Base-by-base conservation (phyloP, 371 early-diverging fungal species). In the Blastocladiella emersonii region DNA sequence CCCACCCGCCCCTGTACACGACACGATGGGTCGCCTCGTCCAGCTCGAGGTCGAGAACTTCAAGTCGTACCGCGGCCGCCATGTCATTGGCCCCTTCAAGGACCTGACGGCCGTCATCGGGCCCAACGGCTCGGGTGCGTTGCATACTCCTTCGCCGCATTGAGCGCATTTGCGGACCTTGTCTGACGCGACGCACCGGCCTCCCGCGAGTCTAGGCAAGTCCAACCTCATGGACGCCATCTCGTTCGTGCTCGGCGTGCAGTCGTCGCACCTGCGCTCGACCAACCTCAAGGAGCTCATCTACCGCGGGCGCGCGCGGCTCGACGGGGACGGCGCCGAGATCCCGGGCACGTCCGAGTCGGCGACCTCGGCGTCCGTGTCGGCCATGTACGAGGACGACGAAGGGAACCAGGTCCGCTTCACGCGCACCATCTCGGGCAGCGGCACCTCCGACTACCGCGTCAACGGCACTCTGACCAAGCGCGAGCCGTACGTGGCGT, bases 141-240 rank as follows among this genome's bases (percentile, higher is more conserved):
- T n/a, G n/a, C n/a, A n/a, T n/a, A n/a, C n/a, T n/a, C n/a, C 96
- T 85, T 75, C 43, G 37, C 32, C 61, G 27, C 41, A 43, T 25
- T 49, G 61, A 6, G 12, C n/a, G 35, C 36, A 44, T 27, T 15
- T 34, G 56, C 44, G 25, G n/a, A 43, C 43, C 56, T 36, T 17
- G 30, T 0, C 30, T 41, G 0, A 13, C 43, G 15, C 34, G n/a
- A 36, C 32, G 17, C 10, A 41, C 43, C 7, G 34, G 27, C 30
- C 35, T 45, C 32, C 30, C 51, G 2, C 36, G 21, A 13, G 23
- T 57, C 85, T 93, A n/a, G n/a, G 96, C 35, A 99, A 99, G 75
- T 93, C 94, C 23, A 99, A 99, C 71, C 79, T 99, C 41, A 93
- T 99, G 93, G 99, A 99, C 74, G 99, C 98, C 49, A 91, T 99